Evolutionary conservation across 495 filamentous ascomycete genomes (phyloP).

Genomic region (Aspergillus leporis): DNA sequence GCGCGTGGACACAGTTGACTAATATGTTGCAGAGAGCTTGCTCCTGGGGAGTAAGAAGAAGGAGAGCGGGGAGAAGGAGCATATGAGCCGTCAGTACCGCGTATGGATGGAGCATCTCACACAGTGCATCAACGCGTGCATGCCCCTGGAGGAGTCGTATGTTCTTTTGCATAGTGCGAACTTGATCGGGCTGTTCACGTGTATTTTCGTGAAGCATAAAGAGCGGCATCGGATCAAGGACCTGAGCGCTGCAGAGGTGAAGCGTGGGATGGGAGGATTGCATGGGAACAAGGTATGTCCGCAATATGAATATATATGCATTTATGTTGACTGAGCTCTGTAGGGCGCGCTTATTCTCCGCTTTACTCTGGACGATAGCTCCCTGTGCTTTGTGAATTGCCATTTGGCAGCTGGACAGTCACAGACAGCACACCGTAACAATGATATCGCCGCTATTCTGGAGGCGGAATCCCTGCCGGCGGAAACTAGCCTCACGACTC

Average conservation of each 20-base stretch:
- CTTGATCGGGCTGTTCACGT: conserved; percentile 92
- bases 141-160: conserved; percentile 79
- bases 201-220: conserved; percentile 85
- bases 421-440: conserved; percentile 85
- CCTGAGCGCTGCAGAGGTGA: conserved; percentile 78
- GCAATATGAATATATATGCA: background rate
- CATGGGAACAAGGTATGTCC: conserved; percentile 84
- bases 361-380: conserved; percentile 87
- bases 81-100: conserved; percentile 96
- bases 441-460: conserved; percentile 88
- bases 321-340: conserved; percentile 16
- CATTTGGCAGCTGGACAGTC: conserved; percentile 94
- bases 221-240: conserved; percentile 73
- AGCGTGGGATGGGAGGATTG: conserved; percentile 89
- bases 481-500: conserved; percentile 58
- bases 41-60: conserved; percentile 77
- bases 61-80: conserved; percentile 81
- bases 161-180: conserved; percentile 83
- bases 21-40: conserved; percentile 57
- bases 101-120: conserved; percentile 91
- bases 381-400: conserved; percentile 95
- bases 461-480: conserved; percentile 71
- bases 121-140: conserved; percentile 74
- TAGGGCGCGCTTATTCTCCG: conserved; percentile 87
- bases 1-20: conserved; percentile 15